Evolutionary conservation across 768 basidiomycete species (phyloP), one percentile per base, ranked within the genome.

Genomic region (Xerocomellus dryophilus): DNA sequence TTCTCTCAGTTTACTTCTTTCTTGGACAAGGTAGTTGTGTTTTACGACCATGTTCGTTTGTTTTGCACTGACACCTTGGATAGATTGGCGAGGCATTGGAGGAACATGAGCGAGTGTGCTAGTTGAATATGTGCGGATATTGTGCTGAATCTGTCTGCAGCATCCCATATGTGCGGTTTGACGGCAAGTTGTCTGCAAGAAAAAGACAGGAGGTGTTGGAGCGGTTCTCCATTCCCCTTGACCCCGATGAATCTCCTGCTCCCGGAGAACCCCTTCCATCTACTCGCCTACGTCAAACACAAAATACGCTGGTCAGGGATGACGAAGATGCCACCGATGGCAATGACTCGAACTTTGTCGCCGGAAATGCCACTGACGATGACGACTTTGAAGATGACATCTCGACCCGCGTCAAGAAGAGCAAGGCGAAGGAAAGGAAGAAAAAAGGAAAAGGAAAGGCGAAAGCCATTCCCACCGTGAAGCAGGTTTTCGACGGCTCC

Each of bases 1-100:
- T 95, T 95, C 65, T 92, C 89, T 3, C 93, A 95, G 61, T 95
- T 93, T 63, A 95, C 91, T 4, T 80, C 83, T 3, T 93, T 91
- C 71, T 68, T 93, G 49, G 86, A 90, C 72, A 87, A 90, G 74
- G 90, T 86, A 56, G 45, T 25, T 29, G 31, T 39, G 4, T 34
- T 34, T 35, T 34, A 23, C 4, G 9, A 15, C 6, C 2, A 25
- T 29, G 18, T 0, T 34, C 2, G 27, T 25, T 17, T 45, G 41
- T 14, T n/a, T 38, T 41, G 27, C 34, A 39, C 47, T 51, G 27
- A 56, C 52, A n/a, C 15, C 2, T n/a, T 40, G 36, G 12, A 31
- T 57, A 91, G 87, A 87, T 94, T 58, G 87, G 79, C 4, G 81
- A 86, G 53, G 76, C 76, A 9, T 67, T 94, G 39, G 82, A 86